Evolutionary conservation across 495 filamentous ascomycete genomes (phyloP).

Genomic region (Penicillium lividum): DNA sequence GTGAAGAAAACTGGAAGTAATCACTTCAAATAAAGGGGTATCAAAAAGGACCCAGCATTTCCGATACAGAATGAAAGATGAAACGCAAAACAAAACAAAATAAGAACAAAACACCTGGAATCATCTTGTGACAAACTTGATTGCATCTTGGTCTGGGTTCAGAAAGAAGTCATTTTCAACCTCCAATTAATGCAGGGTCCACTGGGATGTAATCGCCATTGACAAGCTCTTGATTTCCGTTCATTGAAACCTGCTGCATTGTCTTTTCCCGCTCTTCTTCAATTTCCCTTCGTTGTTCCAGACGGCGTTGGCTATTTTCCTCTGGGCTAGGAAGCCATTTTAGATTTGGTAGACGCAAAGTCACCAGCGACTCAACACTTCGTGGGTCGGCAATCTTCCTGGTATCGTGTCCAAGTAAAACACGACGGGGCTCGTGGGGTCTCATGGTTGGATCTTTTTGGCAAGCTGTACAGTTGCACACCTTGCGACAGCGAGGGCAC

Average conservation of each 20-base stretch:
- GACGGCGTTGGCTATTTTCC: slow-evolving; percentile 40
- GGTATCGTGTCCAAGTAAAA: slow-evolving; percentile 86
- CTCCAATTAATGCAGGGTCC: background rate
- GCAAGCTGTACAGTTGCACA: slow-evolving; percentile 83
- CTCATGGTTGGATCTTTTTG: slow-evolving; percentile 56
- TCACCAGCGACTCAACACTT: slow-evolving; percentile 82
- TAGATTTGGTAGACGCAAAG: slow-evolving; percentile 81
- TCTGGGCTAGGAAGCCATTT: slow-evolving; percentile 64
- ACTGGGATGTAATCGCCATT: background rate
- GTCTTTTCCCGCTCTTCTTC: background rate
- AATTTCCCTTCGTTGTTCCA: background rate
- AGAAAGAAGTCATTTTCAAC: background rate
- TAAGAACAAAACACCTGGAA: background rate
- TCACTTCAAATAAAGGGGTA: background rate
- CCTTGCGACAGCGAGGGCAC: slow-evolving; percentile 80
- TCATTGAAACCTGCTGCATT: background rate
- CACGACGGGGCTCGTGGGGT: slow-evolving; percentile 81
- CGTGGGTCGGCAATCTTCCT: slow-evolving; percentile 82
- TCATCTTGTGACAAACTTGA: background rate
- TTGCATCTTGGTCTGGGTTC: background rate
- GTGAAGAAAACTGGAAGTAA: slow-evolving; percentile 4
- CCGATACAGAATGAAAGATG: background rate
- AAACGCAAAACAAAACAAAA: background rate
- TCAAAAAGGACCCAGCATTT: background rate
- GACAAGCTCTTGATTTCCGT: background rate